phyloP scores from a whole-genome alignment of 352 stramenopile genomes.

The Pythium dissotocum region DNA sequence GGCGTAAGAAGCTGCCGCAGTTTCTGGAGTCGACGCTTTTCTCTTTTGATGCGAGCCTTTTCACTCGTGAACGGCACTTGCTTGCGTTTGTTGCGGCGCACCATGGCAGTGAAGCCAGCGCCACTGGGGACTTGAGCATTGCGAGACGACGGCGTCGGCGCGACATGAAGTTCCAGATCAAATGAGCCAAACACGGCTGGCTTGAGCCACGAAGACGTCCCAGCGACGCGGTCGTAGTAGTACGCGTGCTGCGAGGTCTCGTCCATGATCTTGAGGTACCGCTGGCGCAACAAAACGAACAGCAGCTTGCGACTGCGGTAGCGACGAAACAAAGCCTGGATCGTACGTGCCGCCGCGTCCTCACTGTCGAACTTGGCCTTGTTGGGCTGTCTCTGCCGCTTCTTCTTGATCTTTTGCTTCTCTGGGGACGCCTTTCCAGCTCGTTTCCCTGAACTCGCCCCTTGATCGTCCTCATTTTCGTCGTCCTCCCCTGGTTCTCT shows the following conservation, averaged over 20 bases:
- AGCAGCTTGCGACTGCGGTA: conserved; percentile 45
- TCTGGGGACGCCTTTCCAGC: neutral
- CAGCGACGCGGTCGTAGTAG: conserved; percentile 65
- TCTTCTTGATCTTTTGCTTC: conserved; percentile 6
- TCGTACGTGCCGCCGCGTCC: conserved; percentile 49
- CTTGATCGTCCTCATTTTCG: conserved; percentile 4
- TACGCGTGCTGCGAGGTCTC: conserved; percentile 39
- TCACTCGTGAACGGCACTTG: conserved; percentile 44
- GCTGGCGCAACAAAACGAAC: conserved; percentile 41
- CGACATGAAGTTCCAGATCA: conserved; percentile 45
- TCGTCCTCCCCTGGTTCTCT: conserved; percentile 20
- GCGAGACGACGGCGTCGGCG: conserved; percentile 16
- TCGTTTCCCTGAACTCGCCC: neutral
- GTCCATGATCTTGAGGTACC: conserved; percentile 69
- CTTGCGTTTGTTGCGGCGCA: conserved; percentile 18
- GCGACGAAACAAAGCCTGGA: conserved; percentile 63
- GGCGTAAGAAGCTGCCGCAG: conserved; percentile 51
- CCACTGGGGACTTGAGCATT: conserved; percentile 7
- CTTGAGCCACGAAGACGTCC: conserved; percentile 63
- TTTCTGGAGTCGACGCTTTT: conserved; percentile 62
- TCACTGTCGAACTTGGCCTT: conserved; percentile 24
- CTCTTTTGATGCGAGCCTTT: conserved; percentile 55
- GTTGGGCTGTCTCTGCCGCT: conserved; percentile 4
- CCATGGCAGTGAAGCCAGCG: conserved; percentile 15
- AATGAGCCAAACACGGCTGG: conserved; percentile 49